Evolutionary conservation across 129 eudicot genomes (phyloP), one percentile per base, ranked within the genome.

Genomic region (Dittrichia graveolens): DNA sequence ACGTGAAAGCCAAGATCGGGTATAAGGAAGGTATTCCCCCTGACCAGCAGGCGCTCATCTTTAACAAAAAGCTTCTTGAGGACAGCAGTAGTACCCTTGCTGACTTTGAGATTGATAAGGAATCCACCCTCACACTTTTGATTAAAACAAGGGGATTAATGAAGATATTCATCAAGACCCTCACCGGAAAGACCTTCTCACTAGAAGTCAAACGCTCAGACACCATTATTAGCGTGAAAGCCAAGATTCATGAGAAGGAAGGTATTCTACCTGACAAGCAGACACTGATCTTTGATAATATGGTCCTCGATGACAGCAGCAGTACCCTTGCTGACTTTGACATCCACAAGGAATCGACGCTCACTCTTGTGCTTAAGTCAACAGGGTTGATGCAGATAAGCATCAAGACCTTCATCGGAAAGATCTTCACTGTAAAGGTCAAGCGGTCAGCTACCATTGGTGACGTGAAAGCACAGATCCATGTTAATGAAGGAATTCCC

Each of bases 61-160:
- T 16, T 13, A 18, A 57, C 35, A 34, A 34, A 34, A 57, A 3
- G 63, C 12, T 16, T 57, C 37, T 57, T 57, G 39, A 7, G 63
- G 63, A 57, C 38, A 2, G 5, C 38, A 2, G 5, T 11, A 10
- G 11, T 57, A 57, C 63, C 63, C 39, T 57, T 57, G 15, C 18
- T 3, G 63, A 57, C 44, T 61, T 31, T 14, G 3, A 61, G 8
- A 11, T 61, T 1, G 3, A 2, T 3, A 35, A 9, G 44, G 9
- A 61, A 35, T 61, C 45, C 5, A 61, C 59, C 58, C 59, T 54
- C 12, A 54, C 59, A 16, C 59, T 54, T 54, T 6, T 16, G 59
- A 9, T 31, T 16, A 54, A 10, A 54, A 15, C 59, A 54, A 54
- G 59, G 4, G 59, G 59, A 5, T 14, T 52, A 3, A 14, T n/a